These are phyloP conservation scores for Bondarzewia mesenterica DNA, from an alignment of 1,284 basidiomycete genomes.

Conservation along the genomic window DNA sequence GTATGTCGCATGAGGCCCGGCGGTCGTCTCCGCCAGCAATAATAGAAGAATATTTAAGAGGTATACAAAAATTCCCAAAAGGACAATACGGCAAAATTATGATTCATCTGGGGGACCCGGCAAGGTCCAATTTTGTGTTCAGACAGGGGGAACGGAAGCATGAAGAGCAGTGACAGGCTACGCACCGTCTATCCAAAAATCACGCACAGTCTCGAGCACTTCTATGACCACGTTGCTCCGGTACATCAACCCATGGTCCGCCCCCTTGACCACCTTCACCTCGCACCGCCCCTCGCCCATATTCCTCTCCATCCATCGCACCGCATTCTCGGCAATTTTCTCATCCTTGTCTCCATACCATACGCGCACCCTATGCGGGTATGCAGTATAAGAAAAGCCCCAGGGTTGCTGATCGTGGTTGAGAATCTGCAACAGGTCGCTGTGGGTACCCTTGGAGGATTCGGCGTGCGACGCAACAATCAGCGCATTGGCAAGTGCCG, in stretches of 20 bases:
- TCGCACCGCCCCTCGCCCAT: conserved; percentile 73
- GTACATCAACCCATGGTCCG: conserved; percentile 91
- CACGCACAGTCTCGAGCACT: conserved; percentile 66
- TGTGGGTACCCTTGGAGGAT: conserved; percentile 83
- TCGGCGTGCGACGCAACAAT: conserved; percentile 94
- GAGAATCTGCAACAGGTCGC: conserved; percentile 86
- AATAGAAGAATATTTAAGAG: not conserved
- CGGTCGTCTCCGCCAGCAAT: not conserved
- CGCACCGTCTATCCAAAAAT: conserved; percentile 44
- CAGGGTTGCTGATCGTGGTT: conserved; percentile 80
- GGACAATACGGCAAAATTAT: no score
- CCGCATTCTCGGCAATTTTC: conserved; percentile 82
- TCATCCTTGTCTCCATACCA: conserved; percentile 96
- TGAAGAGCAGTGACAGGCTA: not conserved
- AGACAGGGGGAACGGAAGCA: not conserved
- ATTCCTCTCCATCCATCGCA: conserved; percentile 83
- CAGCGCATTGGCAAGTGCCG: conserved; percentile 75
- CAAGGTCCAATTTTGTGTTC: no score
- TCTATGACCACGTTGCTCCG: conserved; percentile 82
- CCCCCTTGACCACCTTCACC: conserved; percentile 79
- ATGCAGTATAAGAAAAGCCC: conserved; percentile 77
- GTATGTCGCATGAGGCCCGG: not conserved
- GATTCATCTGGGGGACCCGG: no score
- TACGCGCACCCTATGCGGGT: conserved; percentile 74
- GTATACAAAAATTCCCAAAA: not conserved